Conservation (phyloP, 2,329 filamentous ascomycete species). For the Trichoderma sp. region DNA sequence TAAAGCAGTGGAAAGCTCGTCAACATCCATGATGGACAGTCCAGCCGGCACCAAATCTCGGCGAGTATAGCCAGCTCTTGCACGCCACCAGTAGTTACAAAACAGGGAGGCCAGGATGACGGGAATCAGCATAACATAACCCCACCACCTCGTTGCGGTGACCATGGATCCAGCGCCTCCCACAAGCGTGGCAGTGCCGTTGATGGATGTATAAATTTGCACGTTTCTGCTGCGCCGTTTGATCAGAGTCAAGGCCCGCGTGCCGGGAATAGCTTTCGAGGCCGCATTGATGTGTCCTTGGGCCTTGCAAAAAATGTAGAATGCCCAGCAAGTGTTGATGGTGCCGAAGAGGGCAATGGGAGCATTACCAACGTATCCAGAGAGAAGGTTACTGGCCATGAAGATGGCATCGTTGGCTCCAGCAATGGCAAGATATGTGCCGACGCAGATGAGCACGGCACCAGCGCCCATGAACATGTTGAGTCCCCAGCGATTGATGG, state of each 20-base stretch:
- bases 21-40: background rate
- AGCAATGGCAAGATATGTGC: slow-evolving; percentile 53
- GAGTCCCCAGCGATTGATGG: slow-evolving; percentile 50
- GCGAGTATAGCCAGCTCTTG: slow-evolving; percentile 42
- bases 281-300: slow-evolving; percentile 35
- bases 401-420: slow-evolving; percentile 44
- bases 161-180: slow-evolving; percentile 49
- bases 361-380: slow-evolving; percentile 54
- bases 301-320: slow-evolving; percentile 41
- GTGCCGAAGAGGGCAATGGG: slow-evolving; percentile 49
- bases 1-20: slow-evolving; percentile 22
- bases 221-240: slow-evolving; percentile 39
- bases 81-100: slow-evolving; percentile 49
- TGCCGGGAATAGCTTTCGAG: slow-evolving; percentile 26
- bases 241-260: slow-evolving; percentile 31
- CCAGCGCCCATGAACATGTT: slow-evolving; percentile 49
- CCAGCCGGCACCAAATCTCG: slow-evolving; percentile 4
- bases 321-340: slow-evolving; percentile 47
- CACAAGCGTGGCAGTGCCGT: slow-evolving; percentile 44
- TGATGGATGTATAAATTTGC: slow-evolving; percentile 43
- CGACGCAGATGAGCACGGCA: slow-evolving; percentile 47
- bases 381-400: slow-evolving; percentile 49
- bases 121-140: slow-evolving; percentile 49
- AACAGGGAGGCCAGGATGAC: slow-evolving; percentile 46
- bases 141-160: slow-evolving; percentile 50